phyloP scores from a whole-genome alignment of 78 protist species.

The slime mould (Dictyostelium discoideum) region DNA sequence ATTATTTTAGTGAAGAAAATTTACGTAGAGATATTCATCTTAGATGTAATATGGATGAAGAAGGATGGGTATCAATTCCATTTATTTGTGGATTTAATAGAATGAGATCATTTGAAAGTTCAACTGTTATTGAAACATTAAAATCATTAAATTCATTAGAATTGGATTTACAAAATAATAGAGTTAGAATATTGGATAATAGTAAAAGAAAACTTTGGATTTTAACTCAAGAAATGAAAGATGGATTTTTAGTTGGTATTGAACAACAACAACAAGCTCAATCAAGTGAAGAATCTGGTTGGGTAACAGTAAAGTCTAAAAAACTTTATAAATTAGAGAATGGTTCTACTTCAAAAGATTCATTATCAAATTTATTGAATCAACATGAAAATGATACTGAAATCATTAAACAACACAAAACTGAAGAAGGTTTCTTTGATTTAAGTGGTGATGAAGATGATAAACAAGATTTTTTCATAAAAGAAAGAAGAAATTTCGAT shows the following conservation, averaged over 20 bases:
- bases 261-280: neutral
- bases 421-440: constrained; percentile 51
- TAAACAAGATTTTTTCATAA: constrained; percentile 32
- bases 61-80: constrained; percentile 82
- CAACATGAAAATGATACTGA: neutral
- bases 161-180: neutral
- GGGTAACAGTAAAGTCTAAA: constrained; percentile 39
- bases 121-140: neutral
- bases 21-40: constrained; percentile 82
- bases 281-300: neutral
- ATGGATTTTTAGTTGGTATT: neutral
- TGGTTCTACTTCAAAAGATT: neutral
- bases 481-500: constrained; percentile 71
- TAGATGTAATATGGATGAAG: constrained; percentile 79
- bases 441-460: neutral
- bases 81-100: constrained; percentile 78
- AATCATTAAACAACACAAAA: neutral
- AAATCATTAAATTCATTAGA: neutral
- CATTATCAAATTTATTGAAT: neutral
- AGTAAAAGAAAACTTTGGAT: constrained; percentile 7
- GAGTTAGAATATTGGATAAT: neutral
- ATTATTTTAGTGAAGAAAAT: constrained; percentile 86
- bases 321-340: neutral
- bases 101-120: constrained; percentile 40
- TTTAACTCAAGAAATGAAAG: neutral